Evolutionary conservation across 129 eudicot genomes (phyloP), one percentile per base, ranked within the genome.

Genomic region (Flaveria bidentis): DNA sequence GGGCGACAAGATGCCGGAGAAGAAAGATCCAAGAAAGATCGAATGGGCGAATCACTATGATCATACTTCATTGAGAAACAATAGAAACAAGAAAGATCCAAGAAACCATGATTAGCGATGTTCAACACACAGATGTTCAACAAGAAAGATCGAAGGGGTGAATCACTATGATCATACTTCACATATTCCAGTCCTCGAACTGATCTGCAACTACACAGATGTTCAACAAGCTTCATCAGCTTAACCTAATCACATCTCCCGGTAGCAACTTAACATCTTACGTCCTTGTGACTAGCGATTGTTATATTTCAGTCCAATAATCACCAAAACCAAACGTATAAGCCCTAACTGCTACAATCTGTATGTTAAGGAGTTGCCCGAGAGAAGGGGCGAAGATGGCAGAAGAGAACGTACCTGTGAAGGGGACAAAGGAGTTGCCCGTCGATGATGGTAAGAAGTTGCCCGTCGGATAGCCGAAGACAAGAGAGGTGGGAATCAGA

Each of bases 161-260:
- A 20, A 0, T 20, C 22, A 20, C 22, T 20, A 20, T 20, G 22
- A 20, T n/a, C n/a, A n/a, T n/a, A n/a, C n/a, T n/a, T n/a, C 72
- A 42, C 23, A 10, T 64, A 50, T 18, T 65, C 73, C 23, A 33
- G 39, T 50, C 36, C 55, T 50, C 25, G 17, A 76, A 67, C 69
- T 77, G 69, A 68, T 77, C 81, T 77, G 33, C 69, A 69, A 42
- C 69, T 77, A 57, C 44, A 74, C 46, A 67, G 13, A 76, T 76
- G 26, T 18, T 76, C 23, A 18, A 33, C 64, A 65, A 50, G 26
- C 73, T 76, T 53, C 73, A 20, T 50, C 52, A 65, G 56, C 73
- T 65, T 49, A 76, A 76, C 81, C 81, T 76, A 76, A 76, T 76
- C 56, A 53, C 56, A 67, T 5, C 78, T 42, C 6, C 53, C 1